phyloP scores from a whole-genome alignment of 331 rosid species.

The Quercus phellos region DNA sequence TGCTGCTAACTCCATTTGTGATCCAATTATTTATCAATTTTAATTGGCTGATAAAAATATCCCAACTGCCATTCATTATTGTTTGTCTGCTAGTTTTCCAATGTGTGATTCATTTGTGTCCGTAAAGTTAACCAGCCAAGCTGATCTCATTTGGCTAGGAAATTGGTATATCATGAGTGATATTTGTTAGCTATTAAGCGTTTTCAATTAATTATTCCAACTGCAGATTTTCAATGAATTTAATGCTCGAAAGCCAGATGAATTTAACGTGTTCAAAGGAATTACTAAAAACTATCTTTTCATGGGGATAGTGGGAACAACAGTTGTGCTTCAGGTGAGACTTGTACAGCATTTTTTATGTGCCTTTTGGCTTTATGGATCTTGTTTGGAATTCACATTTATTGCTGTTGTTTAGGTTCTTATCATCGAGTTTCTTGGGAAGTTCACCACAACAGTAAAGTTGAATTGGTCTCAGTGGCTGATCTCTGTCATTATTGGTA shows the following conservation, averaged over 20 bases:
- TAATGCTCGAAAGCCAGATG: conserved; percentile 86
- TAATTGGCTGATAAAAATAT: neutral
- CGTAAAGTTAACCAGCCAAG: neutral
- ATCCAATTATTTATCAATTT: neutral
- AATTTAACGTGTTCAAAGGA: conserved; percentile 68
- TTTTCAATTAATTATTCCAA: conserved; percentile 2
- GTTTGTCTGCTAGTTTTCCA: neutral
- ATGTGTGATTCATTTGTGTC: neutral
- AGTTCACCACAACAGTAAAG: conserved; percentile 56
- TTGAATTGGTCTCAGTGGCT: conserved; percentile 80
- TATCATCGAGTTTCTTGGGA: conserved; percentile 74
- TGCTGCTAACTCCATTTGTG: too few species aligned
- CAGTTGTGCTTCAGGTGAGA: conserved; percentile 78
- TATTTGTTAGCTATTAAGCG: neutral
- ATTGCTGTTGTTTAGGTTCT: conserved; percentile 42
- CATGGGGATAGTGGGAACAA: conserved; percentile 60
- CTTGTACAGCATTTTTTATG: neutral
- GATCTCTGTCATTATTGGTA: conserved; percentile 53
- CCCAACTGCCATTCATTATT: neutral
- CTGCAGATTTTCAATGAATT: conserved; percentile 81
- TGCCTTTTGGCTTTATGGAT: neutral
- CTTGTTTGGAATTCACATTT: neutral
- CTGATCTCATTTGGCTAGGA: neutral
- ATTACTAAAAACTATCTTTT: conserved; percentile 64
- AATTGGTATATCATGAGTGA: neutral